Evolutionary conservation across 2,329 filamentous ascomycete species (phyloP), one percentile per base, ranked within the genome.

Genomic region (Helicocarpus griseus): DNA sequence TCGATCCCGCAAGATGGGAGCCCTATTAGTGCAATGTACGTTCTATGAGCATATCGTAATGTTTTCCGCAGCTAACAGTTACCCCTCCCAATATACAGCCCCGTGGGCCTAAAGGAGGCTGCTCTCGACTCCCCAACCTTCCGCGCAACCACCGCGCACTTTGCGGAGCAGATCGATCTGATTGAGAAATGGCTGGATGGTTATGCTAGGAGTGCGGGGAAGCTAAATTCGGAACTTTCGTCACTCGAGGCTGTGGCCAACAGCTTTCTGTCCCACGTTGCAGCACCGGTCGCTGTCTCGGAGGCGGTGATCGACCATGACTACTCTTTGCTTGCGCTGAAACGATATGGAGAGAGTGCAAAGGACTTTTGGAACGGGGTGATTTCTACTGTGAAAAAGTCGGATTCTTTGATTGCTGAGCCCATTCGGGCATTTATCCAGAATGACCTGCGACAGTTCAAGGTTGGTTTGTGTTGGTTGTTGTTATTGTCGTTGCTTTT

Each of bases 71-170:
- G 22, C 57, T 63, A 48, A 63, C 39, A 5, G n/a, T n/a, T 26
- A 11, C 3, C 24, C 13, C 40, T 19, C 9, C 47, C 51, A 52
- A 48, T 29, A 31, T 22, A n/a, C 58, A 83, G 80, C 52, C 89
- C 93, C 41, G 90, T 97, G 33, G 83, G 84, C 55, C 79, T 97
- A 60, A 93, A 91, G 72, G 93, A 98, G 78, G 93, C 93, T 48
- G 87, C 89, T 19, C 86, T 97, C 73, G 93, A 98, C 71, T 96
- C 90, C 36, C 93, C 93, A 24, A 94, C 90, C 33, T 97, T 97
- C 69, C 88, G 93, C 58, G 88, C 90, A 44, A 87, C 87, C 21
- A 81, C 88, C 39, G 73, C 86, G 44, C 89, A 96, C 72, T 95
- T 95, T 65, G 79, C 82, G 56, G 93, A 97, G 58, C 91, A 98